Conservation (phyloP, 2,329 filamentous ascomycete species). For the Pseudocercospora vitis region DNA sequence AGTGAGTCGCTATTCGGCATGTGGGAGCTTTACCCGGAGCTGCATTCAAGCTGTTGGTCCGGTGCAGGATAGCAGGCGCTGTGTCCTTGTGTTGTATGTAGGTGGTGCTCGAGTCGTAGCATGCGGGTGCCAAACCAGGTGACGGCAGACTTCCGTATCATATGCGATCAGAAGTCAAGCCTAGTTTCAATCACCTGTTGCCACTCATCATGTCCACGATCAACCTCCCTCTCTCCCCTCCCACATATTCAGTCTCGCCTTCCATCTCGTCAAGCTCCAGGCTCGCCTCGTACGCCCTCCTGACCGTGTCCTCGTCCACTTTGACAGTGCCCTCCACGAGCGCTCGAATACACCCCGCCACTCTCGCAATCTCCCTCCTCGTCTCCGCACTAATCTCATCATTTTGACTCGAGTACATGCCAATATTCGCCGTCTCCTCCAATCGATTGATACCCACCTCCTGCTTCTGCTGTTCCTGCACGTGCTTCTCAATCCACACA, state of each 20-base stretch:
- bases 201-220: slow-evolving; percentile 42
- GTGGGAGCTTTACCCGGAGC: too few species aligned
- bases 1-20: too few species aligned
- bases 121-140: too few species aligned
- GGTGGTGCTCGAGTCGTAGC: too few species aligned
- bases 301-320: slow-evolving; percentile 88
- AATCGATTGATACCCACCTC: slow-evolving; percentile 73
- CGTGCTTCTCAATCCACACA: slow-evolving; percentile 83
- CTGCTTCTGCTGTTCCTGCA: slow-evolving; percentile 58
- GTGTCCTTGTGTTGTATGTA: too few species aligned
- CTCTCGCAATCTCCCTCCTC: slow-evolving; percentile 81
- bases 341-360: slow-evolving; percentile 77
- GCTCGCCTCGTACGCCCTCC: slow-evolving; percentile 76
- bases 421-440: slow-evolving; percentile 81
- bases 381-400: slow-evolving; percentile 75
- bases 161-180: too few species aligned
- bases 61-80: too few species aligned
- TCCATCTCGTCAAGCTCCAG: slow-evolving; percentile 69
- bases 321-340: slow-evolving; percentile 78
- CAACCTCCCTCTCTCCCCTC: slow-evolving; percentile 40
- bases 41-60: too few species aligned
- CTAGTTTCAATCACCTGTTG: too few species aligned
- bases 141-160: too few species aligned
- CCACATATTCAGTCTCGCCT: slow-evolving; percentile 50
- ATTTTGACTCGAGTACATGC: slow-evolving; percentile 94